phyloP scores from a whole-genome alignment of 345 rosid genomes.

The Camelina sativa region DNA sequence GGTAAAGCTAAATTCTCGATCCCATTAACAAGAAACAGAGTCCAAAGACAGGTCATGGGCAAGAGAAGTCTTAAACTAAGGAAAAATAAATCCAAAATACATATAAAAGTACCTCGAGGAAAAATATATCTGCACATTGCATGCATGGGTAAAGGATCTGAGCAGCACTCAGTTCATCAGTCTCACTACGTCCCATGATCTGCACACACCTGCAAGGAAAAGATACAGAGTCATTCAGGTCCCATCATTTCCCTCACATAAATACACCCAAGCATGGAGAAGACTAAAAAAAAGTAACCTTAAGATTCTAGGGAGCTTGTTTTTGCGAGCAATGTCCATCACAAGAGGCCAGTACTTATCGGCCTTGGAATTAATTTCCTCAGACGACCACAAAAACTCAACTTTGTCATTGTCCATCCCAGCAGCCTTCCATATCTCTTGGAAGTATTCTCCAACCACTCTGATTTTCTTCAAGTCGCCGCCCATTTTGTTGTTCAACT shows the following conservation, averaged over 20 bases:
- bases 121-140: slow-evolving; percentile 94
- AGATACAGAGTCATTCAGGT: slow-evolving; percentile 10
- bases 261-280: neutral
- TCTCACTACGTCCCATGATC: slow-evolving; percentile 90
- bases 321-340: slow-evolving; percentile 89
- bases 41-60: neutral
- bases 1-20: neutral
- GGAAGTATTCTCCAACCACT: slow-evolving; percentile 69
- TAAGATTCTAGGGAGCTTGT: slow-evolving; percentile 77
- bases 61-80: neutral
- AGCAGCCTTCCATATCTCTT: slow-evolving; percentile 83
- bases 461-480: slow-evolving; percentile 83
- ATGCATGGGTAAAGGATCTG: slow-evolving; percentile 92
- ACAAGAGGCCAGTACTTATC: slow-evolving; percentile 91
- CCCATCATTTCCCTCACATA: slow-evolving; percentile 9
- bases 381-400: slow-evolving; percentile 87
- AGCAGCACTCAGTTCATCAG: slow-evolving; percentile 81
- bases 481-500: slow-evolving; percentile 87
- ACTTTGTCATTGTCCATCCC: slow-evolving; percentile 78
- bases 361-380: slow-evolving; percentile 75
- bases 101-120: slow-evolving; percentile 64
- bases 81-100: too few relatives aligned
- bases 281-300: slow-evolving; percentile 43
- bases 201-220: slow-evolving; percentile 65
- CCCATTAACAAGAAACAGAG: slow-evolving; percentile 2